Evolutionary conservation across 257 asterid species (phyloP).

Genomic region (Anisodus acutangulus): DNA sequence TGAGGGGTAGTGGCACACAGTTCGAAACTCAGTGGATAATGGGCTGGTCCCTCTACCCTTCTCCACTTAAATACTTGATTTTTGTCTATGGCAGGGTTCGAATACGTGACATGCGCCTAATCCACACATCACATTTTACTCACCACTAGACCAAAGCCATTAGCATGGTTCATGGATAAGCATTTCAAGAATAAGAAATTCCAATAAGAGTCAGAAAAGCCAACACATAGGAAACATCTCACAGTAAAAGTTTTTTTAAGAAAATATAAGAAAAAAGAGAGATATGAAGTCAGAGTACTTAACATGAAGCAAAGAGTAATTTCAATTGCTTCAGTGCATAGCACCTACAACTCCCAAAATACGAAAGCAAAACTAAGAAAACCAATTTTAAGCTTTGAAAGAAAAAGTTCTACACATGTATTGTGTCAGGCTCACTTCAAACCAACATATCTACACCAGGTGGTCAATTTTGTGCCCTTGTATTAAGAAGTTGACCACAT

Average conservation of each 20-base stretch:
- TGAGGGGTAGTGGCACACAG: neutral
- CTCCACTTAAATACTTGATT: neutral
- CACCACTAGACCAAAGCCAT: neutral
- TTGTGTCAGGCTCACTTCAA: neutral
- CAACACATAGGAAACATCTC: neutral
- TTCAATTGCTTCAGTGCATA: neutral
- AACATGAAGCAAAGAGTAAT: neutral
- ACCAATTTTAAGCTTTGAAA: neutral
- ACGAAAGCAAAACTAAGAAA: conserved; percentile 13
- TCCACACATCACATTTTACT: neutral
- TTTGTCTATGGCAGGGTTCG: neutral
- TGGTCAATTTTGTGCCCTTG: neutral
- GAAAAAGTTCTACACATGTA: neutral
- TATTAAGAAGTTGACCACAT: neutral
- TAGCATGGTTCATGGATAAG: neutral
- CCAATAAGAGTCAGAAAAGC: neutral
- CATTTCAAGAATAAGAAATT: conserved; percentile 12
- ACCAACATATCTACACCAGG: conserved; percentile 3
- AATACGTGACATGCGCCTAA: neutral
- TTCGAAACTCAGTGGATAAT: neutral
- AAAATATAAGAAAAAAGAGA: neutral
- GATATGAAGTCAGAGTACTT: neutral
- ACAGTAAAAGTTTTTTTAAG: neutral
- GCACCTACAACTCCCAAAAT: conserved; percentile 18
- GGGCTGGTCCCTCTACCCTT: neutral